Conservation (phyloP, 2,329 filamentous ascomycete genomes). For the Sclerotinia nivalis region DNA sequence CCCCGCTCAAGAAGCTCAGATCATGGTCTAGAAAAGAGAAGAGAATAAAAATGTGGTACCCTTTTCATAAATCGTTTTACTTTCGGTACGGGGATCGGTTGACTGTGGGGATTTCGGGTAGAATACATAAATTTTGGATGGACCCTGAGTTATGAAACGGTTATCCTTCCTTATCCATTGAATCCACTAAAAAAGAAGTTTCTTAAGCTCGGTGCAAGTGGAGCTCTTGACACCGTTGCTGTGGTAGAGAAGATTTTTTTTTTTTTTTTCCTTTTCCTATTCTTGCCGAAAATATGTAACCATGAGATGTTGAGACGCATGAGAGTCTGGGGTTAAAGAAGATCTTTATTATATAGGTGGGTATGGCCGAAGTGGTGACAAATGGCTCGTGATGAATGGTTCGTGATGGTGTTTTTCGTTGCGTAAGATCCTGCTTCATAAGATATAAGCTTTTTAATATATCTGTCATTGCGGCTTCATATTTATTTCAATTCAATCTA, state of each 20-base stretch:
- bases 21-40: background rate
- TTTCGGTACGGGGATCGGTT: background rate
- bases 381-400: conserved; percentile 11
- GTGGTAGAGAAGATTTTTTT: conserved; percentile 20
- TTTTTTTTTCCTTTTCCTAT: background rate
- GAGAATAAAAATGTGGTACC: background rate
- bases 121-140: background rate
- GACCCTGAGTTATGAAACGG: conserved; percentile 1
- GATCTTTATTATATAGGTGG: conserved; percentile 6
- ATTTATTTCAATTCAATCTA: background rate
- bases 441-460: background rate
- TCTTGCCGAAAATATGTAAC: background rate
- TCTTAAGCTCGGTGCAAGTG: conserved; percentile 9
- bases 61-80: background rate
- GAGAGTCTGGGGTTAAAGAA: conserved; percentile 11
- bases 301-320: background rate
- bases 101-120: conserved; percentile 4
- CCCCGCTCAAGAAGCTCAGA: background rate
- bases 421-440: background rate
- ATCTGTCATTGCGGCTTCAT: background rate
- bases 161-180: background rate
- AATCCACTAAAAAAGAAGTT: conserved; percentile 7
- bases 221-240: conserved; percentile 7
- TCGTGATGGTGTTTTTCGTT: background rate
- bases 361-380: conserved; percentile 18